Evolutionary conservation across 768 basidiomycete species (phyloP).

Genomic region (Russula dissimulans): DNA sequence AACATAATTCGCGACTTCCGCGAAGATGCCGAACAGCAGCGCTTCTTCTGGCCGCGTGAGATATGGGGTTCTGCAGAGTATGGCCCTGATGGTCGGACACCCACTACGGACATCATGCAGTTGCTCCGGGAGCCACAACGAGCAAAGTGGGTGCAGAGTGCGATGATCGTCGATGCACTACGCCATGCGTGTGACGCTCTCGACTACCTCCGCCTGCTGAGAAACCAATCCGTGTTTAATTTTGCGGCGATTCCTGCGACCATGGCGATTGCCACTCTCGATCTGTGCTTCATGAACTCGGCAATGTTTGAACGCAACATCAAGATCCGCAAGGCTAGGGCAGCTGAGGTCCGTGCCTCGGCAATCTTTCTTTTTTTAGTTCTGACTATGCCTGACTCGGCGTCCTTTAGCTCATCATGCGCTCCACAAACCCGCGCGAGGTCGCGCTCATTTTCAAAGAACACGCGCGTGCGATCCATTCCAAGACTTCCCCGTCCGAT

Average conservation of each 20-base stretch:
- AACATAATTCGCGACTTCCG: constrained; percentile 95
- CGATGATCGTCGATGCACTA: constrained; percentile 83
- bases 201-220: constrained; percentile 81
- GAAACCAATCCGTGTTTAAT: constrained; percentile 89
- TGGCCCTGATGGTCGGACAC: constrained; percentile 29
- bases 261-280: constrained; percentile 94
- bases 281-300: constrained; percentile 89
- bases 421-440: constrained; percentile 84
- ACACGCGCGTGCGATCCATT: constrained; percentile 74
- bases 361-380: not conserved
- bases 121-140: constrained; percentile 51
- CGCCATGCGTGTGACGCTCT: constrained; percentile 76
- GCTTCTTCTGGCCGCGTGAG: constrained; percentile 92
- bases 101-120: constrained; percentile 60
- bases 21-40: constrained; percentile 77
- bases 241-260: constrained; percentile 91
- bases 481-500: constrained; percentile 68
- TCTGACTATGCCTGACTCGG: not conserved
- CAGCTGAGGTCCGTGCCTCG: constrained; percentile 53
- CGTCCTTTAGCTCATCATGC: constrained; percentile 69
- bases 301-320: constrained; percentile 79
- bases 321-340: constrained; percentile 91
- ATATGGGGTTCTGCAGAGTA: constrained; percentile 66
- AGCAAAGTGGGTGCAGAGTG: constrained; percentile 75
- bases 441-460: constrained; percentile 83